A percentile compares a stretch with the other conserved stretches of the same genome.
These are phyloP conservation scores for Viridothelium virens DNA, from an alignment of 495 filamentous ascomycete genomes.

Conservation along the genomic window DNA sequence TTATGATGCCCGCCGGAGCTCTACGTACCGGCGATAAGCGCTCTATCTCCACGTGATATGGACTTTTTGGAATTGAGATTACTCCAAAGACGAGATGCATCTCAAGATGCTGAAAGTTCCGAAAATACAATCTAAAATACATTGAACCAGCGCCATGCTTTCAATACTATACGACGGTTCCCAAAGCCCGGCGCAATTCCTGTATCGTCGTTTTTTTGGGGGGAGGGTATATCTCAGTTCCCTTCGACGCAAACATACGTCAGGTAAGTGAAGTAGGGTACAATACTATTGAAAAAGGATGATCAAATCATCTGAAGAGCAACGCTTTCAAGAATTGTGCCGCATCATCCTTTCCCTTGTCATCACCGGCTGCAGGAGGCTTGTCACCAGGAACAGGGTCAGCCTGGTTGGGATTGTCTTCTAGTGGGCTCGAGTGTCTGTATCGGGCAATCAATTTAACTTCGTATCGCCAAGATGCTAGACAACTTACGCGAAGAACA, in stretches of 20 bases:
- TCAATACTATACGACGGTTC: not conserved
- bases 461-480: not conserved
- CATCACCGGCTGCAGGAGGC: constrained; percentile 1
- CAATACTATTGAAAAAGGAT: not conserved
- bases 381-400: not conserved
- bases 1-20: not conserved
- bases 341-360: not conserved
- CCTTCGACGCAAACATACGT: no score
- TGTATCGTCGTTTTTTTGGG: no score
- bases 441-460: not conserved
- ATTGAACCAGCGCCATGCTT: not conserved
- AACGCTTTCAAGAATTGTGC: not conserved
- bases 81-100: no score
- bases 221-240: no score
- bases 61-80: not conserved
- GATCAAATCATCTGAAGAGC: not conserved
- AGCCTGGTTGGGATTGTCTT: constrained; percentile 1
- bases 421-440: constrained; percentile 5
- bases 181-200: not conserved
- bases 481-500: constrained; percentile 76
- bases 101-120: no score
- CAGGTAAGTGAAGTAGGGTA: no score
- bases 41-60: not conserved
- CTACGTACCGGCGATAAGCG: constrained; percentile 3
- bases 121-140: not conserved